Percentiles rank a stretch among this genome's conserved stretches.
Conservation (phyloP, 352 stramenopile genomes). For the Globisporangium camurandrum region DNA sequence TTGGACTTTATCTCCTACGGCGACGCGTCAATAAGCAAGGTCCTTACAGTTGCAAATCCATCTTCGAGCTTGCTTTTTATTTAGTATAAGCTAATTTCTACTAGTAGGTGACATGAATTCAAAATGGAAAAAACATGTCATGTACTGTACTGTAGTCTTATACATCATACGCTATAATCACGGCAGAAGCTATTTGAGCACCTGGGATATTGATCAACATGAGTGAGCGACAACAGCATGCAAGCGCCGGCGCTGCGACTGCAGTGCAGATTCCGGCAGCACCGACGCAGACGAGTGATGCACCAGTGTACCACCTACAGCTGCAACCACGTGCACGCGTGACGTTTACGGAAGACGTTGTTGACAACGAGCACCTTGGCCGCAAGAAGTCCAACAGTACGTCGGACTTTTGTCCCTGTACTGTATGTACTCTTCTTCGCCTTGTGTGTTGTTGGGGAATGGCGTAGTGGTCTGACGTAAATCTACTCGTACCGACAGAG, state of each 20-base stretch:
- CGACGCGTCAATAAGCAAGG: no score
- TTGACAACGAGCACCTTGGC: constrained; percentile 91
- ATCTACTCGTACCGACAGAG: constrained; percentile 21
- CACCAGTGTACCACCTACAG: constrained; percentile 57
- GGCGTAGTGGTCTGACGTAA: background rate
- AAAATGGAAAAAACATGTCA: no score
- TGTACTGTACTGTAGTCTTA: no score
- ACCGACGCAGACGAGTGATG: constrained; percentile 8
- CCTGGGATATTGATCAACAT: no score
- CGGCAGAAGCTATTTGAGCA: no score
- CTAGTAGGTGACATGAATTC: no score
- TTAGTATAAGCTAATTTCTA: no score
- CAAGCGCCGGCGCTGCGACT: constrained; percentile 17
- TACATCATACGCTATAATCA: no score
- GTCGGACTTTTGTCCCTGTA: constrained; percentile 1
- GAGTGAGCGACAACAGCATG: constrained; percentile 24
- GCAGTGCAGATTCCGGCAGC: constrained; percentile 15
- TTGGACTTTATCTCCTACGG: no score
- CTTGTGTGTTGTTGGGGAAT: background rate
- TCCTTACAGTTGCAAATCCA: no score
- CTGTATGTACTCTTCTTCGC: background rate
- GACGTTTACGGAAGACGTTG: constrained; percentile 82
- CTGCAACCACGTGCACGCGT: constrained; percentile 77
- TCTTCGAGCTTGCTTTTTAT: no score
- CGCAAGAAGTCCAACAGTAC: constrained; percentile 89